These are phyloP conservation scores for Lomentospora prolificans DNA, from an alignment of 2,329 filamentous ascomycete genomes.

Conservation along the genomic window DNA sequence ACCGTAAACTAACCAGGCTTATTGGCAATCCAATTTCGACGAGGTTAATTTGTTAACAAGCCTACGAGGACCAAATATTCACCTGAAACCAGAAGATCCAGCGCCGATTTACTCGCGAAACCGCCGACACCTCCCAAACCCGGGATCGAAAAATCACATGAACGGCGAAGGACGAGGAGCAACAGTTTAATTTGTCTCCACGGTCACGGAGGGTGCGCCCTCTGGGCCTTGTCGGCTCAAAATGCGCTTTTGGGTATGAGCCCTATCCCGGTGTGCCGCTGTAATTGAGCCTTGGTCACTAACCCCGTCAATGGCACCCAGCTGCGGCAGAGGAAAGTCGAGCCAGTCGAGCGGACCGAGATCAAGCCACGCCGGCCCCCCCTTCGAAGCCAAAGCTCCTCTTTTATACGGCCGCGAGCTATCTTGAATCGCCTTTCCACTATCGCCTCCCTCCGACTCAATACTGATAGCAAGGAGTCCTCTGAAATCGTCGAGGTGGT, in stretches of 20 bases:
- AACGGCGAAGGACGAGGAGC: not conserved
- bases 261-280: not conserved
- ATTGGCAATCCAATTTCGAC: too few species aligned
- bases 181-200: not conserved
- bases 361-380: not conserved
- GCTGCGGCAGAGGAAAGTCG: not conserved
- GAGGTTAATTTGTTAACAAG: too few species aligned
- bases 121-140: too few species aligned
- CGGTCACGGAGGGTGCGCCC: not conserved
- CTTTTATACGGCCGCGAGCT: not conserved
- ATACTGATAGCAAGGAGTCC: not conserved
- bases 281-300: not conserved
- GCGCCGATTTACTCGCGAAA: too few species aligned
- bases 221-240: not conserved
- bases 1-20: too few species aligned
- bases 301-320: too few species aligned
- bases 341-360: not conserved
- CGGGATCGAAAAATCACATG: too few species aligned
- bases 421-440: slow-evolving; percentile 7
- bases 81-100: too few species aligned
- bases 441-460: slow-evolving; percentile 7
- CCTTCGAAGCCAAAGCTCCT: slow-evolving; percentile 1
- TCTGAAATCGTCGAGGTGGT: not conserved
- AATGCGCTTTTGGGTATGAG: not conserved
- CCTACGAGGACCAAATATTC: too few species aligned